A percentile compares a stretch with the other conserved stretches of the same genome.
These are phyloP conservation scores for Cercospora beticola DNA, from an alignment of 2,329 filamentous ascomycete genomes.

Conservation along the genomic window DNA sequence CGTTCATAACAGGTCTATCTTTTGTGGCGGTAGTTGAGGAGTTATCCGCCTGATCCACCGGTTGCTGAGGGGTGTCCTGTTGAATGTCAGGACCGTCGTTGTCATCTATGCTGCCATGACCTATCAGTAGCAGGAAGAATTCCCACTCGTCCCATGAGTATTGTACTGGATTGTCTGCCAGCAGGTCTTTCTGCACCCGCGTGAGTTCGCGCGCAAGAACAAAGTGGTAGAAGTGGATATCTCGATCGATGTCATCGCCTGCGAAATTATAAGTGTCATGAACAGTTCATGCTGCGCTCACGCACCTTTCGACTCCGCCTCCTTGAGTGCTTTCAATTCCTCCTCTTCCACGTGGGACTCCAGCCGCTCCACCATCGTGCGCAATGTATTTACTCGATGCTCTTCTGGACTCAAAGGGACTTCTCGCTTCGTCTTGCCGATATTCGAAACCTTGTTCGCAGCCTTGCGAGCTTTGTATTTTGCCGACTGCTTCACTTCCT, in stretches of 20 bases:
- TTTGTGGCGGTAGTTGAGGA: background rate
- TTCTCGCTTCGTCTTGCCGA: constrained; percentile 13
- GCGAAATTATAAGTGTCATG: constrained; percentile 25
- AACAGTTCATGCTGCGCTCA: background rate
- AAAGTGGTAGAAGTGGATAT: constrained; percentile 54
- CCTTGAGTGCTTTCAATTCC: constrained; percentile 40
- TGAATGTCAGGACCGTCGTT: constrained; percentile 28
- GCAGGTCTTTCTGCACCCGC: constrained; percentile 45
- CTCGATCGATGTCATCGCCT: constrained; percentile 47
- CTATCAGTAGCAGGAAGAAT: constrained; percentile 51
- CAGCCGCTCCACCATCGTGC: constrained; percentile 29
- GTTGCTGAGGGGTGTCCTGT: background rate
- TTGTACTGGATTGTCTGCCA: constrained; percentile 38
- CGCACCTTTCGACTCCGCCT: constrained; percentile 16
- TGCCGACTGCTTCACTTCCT: background rate
- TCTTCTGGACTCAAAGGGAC: constrained; percentile 19
- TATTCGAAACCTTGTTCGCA: background rate
- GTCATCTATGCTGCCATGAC: constrained; percentile 44
- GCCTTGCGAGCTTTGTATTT: background rate
- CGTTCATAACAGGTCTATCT: constrained; percentile 22
- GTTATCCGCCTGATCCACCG: background rate
- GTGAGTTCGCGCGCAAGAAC: constrained; percentile 48
- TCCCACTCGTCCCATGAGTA: constrained; percentile 47
- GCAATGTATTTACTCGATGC: constrained; percentile 26
- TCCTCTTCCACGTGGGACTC: constrained; percentile 41